These are phyloP conservation scores for Narthecium ossifragum DNA, from an alignment of 106 monocot species.

Conservation along the genomic window DNA sequence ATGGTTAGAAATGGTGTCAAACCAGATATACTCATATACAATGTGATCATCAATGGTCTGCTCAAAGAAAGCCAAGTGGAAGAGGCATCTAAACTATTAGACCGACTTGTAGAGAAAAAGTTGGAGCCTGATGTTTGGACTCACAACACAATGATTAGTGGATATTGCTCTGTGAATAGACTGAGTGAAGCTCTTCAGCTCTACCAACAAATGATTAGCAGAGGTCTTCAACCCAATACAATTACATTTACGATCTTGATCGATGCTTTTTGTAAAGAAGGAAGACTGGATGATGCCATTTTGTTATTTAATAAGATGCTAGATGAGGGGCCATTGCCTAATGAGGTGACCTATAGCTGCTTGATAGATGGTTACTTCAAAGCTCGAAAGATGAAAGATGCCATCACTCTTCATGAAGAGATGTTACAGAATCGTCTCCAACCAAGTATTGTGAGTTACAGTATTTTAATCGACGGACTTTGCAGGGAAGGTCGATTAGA, in stretches of 20 bases:
- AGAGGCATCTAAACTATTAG: conserved; percentile 18
- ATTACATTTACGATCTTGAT: conserved; percentile 53
- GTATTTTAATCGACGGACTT: conserved; percentile 45
- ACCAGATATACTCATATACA: conserved; percentile 41
- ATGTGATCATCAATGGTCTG: conserved; percentile 42
- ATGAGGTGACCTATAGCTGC: conserved; percentile 46
- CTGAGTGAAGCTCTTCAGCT: conserved; percentile 29
- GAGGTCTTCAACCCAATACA: conserved; percentile 26
- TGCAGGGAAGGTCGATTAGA: conserved; percentile 43
- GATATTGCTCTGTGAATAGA: conserved; percentile 19
- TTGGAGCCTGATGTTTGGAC: conserved; percentile 36
- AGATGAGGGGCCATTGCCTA: conserved; percentile 23
- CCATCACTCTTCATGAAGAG: conserved; percentile 44
- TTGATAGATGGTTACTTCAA: conserved; percentile 49
- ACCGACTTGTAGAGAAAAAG: conserved; percentile 9
- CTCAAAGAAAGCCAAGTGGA: conserved; percentile 17
- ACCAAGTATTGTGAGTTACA: conserved; percentile 52
- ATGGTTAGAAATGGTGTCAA: conserved; percentile 27
- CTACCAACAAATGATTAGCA: conserved; percentile 15
- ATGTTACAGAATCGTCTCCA: conserved; percentile 34
- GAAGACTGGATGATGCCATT: conserved; percentile 40
- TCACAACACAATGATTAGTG: conserved; percentile 45
- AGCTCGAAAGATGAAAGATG: conserved; percentile 26
- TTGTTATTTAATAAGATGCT: conserved; percentile 34
- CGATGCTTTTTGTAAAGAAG: conserved; percentile 46